Evolutionary conservation across 2,329 filamentous ascomycete species (phyloP).

Genomic region (Domatiomyces catenatus): DNA sequence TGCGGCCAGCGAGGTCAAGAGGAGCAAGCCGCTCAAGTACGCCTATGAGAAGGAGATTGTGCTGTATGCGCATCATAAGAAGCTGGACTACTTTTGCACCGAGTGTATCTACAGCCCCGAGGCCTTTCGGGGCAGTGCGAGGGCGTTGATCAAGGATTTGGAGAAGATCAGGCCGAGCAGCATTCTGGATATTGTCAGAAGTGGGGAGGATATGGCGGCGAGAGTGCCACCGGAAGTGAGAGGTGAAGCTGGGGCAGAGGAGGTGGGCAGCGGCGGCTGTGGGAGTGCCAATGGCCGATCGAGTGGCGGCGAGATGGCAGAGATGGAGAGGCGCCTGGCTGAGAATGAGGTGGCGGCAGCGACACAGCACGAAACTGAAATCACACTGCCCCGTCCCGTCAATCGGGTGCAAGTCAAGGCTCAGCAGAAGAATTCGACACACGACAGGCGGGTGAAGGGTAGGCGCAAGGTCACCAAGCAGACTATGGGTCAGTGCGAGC

Average conservation of each 20-base stretch:
- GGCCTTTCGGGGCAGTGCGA: conserved; percentile 82
- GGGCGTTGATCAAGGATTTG: conserved; percentile 84
- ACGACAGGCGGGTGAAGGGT: conserved; percentile 16
- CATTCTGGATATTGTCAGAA: conserved; percentile 85
- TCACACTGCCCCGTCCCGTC: conserved; percentile 28
- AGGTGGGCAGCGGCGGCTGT: conserved; percentile 44
- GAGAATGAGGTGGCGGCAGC: conserved; percentile 48
- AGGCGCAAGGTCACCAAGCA: conserved; percentile 40
- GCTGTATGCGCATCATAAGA: conserved; percentile 90
- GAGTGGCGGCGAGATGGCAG: conserved; percentile 62
- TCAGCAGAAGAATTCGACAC: conserved; percentile 15
- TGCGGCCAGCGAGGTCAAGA: conserved; percentile 70
- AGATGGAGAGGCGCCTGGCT: conserved; percentile 59
- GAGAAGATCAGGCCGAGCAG: conserved; percentile 87
- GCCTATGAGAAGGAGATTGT: conserved; percentile 99
- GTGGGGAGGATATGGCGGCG: conserved; percentile 88
- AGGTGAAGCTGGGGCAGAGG: conserved; percentile 20
- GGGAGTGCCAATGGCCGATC: conserved; percentile 53
- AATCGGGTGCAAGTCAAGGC: conserved; percentile 5
- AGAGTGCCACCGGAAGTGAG: conserved; percentile 52
- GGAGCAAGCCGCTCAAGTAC: conserved; percentile 94
- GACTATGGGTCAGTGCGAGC: conserved; percentile 66
- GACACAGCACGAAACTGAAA: conserved; percentile 46
- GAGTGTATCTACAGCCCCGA: conserved; percentile 98
- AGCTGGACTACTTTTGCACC: conserved; percentile 93